These are phyloP conservation scores for Candida nanaspora DNA, from an alignment of 805 yeast genomes.

Conservation along the genomic window DNA sequence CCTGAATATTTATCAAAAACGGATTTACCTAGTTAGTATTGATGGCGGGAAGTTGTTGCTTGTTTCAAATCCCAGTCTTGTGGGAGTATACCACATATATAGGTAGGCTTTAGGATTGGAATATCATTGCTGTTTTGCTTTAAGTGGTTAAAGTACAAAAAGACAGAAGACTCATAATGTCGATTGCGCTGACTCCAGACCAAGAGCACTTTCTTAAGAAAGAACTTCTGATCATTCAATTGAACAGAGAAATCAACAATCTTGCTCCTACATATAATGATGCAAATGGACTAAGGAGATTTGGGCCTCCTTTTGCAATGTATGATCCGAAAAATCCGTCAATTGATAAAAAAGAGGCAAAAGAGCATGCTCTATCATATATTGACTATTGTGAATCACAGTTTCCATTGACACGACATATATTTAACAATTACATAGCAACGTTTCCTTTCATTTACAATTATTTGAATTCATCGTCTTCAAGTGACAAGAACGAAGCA, in stretches of 20 bases:
- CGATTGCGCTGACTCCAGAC: slow-evolving; percentile 36
- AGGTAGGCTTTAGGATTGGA: too few species aligned
- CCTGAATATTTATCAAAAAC: too few species aligned
- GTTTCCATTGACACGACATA: slow-evolving; percentile 64
- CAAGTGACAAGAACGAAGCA: slow-evolving; percentile 9
- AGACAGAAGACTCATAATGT: neutral
- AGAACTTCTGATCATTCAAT: slow-evolving; percentile 58
- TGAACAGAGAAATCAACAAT: slow-evolving; percentile 53
- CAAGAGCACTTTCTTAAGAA: slow-evolving; percentile 88
- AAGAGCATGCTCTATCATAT: slow-evolving; percentile 10
- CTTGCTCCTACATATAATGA: slow-evolving; percentile 42
- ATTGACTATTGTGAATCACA: slow-evolving; percentile 23
- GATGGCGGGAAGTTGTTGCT: too few species aligned
- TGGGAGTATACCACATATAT: too few species aligned
- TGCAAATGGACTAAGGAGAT: slow-evolving; percentile 52
- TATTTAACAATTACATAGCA: slow-evolving; percentile 53
- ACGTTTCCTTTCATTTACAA: slow-evolving; percentile 73
- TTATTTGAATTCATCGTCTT: slow-evolving; percentile 21
- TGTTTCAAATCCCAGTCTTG: too few species aligned
- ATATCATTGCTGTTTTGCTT: too few species aligned
- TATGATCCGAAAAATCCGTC: slow-evolving; percentile 33
- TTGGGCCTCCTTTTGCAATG: slow-evolving; percentile 72
- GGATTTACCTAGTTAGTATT: too few species aligned
- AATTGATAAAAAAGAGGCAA: slow-evolving; percentile 10
- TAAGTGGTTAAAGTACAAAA: too few species aligned